phyloP scores from a whole-genome alignment of 257 asterid species.

The Przewalskia tangutica region DNA sequence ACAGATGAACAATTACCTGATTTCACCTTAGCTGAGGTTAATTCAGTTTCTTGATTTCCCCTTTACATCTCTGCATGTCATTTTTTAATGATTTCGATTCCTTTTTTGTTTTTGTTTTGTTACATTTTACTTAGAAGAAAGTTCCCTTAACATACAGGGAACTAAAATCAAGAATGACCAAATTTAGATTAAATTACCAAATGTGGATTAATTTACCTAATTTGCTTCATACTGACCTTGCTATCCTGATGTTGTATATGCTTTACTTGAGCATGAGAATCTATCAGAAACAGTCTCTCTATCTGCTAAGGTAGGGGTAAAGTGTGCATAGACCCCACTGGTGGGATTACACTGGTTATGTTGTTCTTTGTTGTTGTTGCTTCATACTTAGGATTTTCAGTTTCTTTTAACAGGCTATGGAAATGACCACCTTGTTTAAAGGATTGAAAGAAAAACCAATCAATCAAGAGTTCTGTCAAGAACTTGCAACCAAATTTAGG shows the following conservation, averaged over 20 bases:
- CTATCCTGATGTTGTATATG: too few species aligned
- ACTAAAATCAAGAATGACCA: background rate
- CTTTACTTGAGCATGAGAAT: too few species aligned
- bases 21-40: conserved; percentile 61
- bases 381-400: background rate
- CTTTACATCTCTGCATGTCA: background rate
- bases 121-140: background rate
- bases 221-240: too few species aligned
- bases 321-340: too few species aligned
- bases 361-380: too few species aligned
- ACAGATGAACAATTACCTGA: conserved; percentile 30
- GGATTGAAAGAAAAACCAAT: conserved; percentile 26
- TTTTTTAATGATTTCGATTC: background rate
- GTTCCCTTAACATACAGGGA: background rate
- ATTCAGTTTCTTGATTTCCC: background rate
- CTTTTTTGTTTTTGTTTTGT: background rate
- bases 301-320: too few species aligned
- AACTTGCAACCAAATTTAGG: conserved; percentile 68
- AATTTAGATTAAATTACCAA: background rate
- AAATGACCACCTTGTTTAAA: conserved; percentile 47
- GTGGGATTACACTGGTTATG: too few species aligned
- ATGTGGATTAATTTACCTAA: background rate
- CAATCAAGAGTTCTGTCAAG: conserved; percentile 34
- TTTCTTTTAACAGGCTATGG: conserved; percentile 32
- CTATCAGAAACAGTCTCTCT: too few species aligned